These are phyloP conservation scores for Magnusiomyces suaveolens DNA, from an alignment of 1,139 yeast genomes.

Conservation along the genomic window DNA sequence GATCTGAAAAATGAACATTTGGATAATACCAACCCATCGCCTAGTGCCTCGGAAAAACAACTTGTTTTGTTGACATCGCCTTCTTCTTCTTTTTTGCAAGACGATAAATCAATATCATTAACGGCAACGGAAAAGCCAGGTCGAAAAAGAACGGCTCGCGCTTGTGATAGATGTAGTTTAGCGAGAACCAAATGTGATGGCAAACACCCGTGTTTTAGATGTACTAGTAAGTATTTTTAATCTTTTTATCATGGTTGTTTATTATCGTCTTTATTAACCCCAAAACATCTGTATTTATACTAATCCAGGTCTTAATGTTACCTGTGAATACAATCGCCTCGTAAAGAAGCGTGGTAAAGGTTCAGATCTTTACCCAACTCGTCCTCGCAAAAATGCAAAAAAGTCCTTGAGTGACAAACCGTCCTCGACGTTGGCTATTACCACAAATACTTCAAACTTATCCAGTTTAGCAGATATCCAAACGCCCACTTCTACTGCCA, in stretches of 20 bases:
- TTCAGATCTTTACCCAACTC: slow-evolving; percentile 22
- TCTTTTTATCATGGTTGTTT: no score
- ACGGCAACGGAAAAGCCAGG: background rate
- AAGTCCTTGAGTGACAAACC: no score
- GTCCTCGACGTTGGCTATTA: no score
- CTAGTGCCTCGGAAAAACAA: no score
- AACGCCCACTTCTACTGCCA: background rate
- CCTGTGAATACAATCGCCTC: slow-evolving; percentile 10
- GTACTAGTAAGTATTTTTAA: slow-evolving; percentile 7
- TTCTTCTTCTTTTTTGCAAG: no score
- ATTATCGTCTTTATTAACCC: no score
- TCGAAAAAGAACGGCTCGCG: slow-evolving; percentile 15
- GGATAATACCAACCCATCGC: no score
- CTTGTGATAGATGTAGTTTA: slow-evolving; percentile 18
- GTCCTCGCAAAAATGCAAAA: slow-evolving; percentile 8
- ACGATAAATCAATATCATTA: no score
- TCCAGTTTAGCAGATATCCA: background rate
- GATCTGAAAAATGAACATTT: no score
- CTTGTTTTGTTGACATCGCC: no score
- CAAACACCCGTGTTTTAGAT: slow-evolving; percentile 17
- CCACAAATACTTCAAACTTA: background rate
- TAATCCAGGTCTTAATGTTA: slow-evolving; percentile 8
- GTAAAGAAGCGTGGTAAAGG: slow-evolving; percentile 37
- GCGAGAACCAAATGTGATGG: slow-evolving; percentile 18
- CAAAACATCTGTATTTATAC: no score